A percentile compares a stretch with the other conserved stretches of the same genome.
phyloP scores from a whole-genome alignment of 2,329 filamentous ascomycete species.

The Aspergillus pseudonomiae region DNA sequence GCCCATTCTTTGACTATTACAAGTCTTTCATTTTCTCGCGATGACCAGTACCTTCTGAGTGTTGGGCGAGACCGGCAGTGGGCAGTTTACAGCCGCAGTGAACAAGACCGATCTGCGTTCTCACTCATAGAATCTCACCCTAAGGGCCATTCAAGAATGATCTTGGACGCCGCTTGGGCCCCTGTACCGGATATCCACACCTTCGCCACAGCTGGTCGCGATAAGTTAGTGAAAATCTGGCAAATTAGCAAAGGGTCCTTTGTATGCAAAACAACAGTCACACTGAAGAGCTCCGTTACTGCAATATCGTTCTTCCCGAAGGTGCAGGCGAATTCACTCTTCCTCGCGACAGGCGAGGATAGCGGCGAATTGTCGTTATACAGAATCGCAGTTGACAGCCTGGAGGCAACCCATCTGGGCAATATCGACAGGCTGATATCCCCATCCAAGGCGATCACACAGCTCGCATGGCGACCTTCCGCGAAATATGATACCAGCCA shows the following conservation, averaged over 20 bases:
- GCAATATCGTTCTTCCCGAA: slow-evolving; percentile 66
- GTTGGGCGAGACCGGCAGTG: slow-evolving; percentile 92
- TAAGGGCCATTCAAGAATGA: slow-evolving; percentile 91
- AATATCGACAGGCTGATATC: slow-evolving; percentile 46
- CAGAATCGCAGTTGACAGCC: slow-evolving; percentile 35
- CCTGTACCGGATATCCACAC: slow-evolving; percentile 50
- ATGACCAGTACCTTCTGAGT: slow-evolving; percentile 76
- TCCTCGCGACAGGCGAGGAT: slow-evolving; percentile 53
- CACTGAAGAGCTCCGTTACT: slow-evolving; percentile 65
- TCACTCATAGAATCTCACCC: slow-evolving; percentile 65
- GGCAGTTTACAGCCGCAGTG: slow-evolving; percentile 71
- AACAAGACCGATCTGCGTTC: slow-evolving; percentile 52
- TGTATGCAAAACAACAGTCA: slow-evolving; percentile 56
- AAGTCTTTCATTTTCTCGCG: slow-evolving; percentile 74
- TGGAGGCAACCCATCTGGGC: slow-evolving; percentile 33
- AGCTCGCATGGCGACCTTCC: slow-evolving; percentile 69
- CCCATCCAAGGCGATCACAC: slow-evolving; percentile 67
- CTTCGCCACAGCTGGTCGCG: slow-evolving; percentile 88
- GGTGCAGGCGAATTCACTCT: slow-evolving; percentile 30
- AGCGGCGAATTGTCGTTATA: slow-evolving; percentile 50
- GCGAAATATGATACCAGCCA: slow-evolving; percentile 13
- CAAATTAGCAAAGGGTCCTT: slow-evolving; percentile 48
- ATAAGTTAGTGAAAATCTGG: slow-evolving; percentile 83
- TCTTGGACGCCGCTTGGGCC: slow-evolving; percentile 84
- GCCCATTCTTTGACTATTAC: slow-evolving; percentile 87